phyloP scores from a whole-genome alignment of 257 asterid genomes.

The Solanum pennellii region DNA sequence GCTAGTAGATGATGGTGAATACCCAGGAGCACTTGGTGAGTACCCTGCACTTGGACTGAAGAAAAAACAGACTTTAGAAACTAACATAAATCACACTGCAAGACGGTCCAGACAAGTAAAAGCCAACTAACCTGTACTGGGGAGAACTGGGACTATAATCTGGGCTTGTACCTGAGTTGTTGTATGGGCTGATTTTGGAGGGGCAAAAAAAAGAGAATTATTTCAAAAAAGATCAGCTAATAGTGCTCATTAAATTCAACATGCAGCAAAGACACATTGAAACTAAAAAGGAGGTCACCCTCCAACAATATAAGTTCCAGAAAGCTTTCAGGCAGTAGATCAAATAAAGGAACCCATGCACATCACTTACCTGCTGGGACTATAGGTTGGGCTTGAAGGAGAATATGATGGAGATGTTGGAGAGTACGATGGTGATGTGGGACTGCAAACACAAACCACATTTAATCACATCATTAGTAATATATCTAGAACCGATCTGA shows the following conservation, averaged over 20 bases:
- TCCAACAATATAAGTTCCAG: not conserved
- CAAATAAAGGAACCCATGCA: not conserved
- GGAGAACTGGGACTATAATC: conserved; percentile 91
- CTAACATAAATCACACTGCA: not conserved
- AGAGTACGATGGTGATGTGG: conserved; percentile 90
- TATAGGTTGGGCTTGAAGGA: conserved; percentile 88
- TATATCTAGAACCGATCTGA: not conserved
- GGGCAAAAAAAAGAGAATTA: not conserved
- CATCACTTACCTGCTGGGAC: conserved; percentile 83
- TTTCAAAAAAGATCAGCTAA: not conserved
- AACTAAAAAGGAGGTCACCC: not conserved
- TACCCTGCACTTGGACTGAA: conserved; percentile 94
- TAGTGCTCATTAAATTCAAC: not conserved
- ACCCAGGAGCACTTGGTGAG: conserved; percentile 94
- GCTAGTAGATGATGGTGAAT: conserved; percentile 85
- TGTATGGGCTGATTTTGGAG: conserved; percentile 50
- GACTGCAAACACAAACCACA: conserved; percentile 47
- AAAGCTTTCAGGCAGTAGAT: not conserved
- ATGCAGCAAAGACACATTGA: not conserved
- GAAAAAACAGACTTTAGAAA: not conserved
- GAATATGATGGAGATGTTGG: conserved; percentile 94
- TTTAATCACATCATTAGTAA: not conserved
- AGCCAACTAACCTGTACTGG: conserved; percentile 58
- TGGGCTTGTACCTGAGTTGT: conserved; percentile 55
- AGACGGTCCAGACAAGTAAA: not conserved